Evolutionary conservation across 1,139 yeast species (phyloP), one percentile per base, ranked within the genome.

Genomic region (Blastobotrys raffinosifermentans): DNA sequence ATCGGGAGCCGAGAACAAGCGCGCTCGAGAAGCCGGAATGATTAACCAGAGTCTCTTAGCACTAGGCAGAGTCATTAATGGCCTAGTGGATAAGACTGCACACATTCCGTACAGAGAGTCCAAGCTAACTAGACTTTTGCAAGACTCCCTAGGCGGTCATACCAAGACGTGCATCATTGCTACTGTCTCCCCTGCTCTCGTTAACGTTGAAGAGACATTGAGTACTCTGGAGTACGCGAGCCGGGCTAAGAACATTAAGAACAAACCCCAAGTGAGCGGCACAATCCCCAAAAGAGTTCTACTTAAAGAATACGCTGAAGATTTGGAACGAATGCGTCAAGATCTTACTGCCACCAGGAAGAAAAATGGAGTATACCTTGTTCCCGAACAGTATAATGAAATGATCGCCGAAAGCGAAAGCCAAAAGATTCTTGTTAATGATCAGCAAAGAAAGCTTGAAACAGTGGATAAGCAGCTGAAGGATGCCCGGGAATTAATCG

Each of bases 101-200:
- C 93, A 83, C 60, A 73, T 86, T 13, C 96, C 96, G 0, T 87
- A 86, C 53, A 67, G 96, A 45, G 94, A 84, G 57, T 83, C 94
- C 0, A 84, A 82, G 55, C 69, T 85, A 38, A 85, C 95, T 0
- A 68, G 93, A 46, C 58, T 85, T 32, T 66, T 85, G 37, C 91
- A 82, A 51, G 94, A 85, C 54, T 83, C 94, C 0, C 66, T 85
- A 18, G 94, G 94, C 1, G 95, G 95, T 4, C 70, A 74, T 38
- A 83, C 94, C 0, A 81, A 80, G 49, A 85, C 95, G 0, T 72
- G 84, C 17, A 71, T 85, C 43, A 78, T 85, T 26, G 94, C 94
- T 22, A 84, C 94, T 1, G 71, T 87, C 3, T 80, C 94, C 2
- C 95, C 94, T 0, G 86, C 91, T 1, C 70, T 71, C 50, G 71